Evolutionary conservation across 2,329 filamentous ascomycete species (phyloP), one percentile per base, ranked within the genome.

Genomic region (Aspergillus sp.): DNA sequence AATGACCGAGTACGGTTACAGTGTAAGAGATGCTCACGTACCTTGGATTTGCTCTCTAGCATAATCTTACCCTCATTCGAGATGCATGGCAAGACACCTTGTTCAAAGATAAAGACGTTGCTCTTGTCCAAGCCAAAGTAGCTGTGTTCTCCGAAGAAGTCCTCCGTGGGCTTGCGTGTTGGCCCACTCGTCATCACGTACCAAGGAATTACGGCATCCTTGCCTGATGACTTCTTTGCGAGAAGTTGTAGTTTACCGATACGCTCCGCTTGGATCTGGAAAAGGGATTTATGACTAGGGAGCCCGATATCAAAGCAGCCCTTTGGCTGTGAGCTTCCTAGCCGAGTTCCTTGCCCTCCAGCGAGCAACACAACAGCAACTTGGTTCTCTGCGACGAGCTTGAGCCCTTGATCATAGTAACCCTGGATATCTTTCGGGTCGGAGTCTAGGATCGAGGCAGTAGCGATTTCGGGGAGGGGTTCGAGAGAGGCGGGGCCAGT

Each of bases 111-210:
- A 65, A 89, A 78, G 60, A 99, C 89, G 71, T 99, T 95, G 74
- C 89, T 86, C 77, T 90, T 85, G 65, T 88, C 83, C 59, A 99
- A 79, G 5, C 95, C 95, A 74, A 99, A 99, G 81, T 92, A 98
- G 57, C 85, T 85, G 81, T 98, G 83, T 76, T 96, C 83, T 73
- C 89, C 80, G 76, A 99, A 98, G 81, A 95, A 99, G 61, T 89
- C 82, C 81, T 96, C 90, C n/a, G 95, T 99, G 41, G 93, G 91
- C 60, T 86, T 86, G 65, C 93, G 86, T 7, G 95, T 99, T 45
- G 95, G 95, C 4, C 95, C 95, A 69, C 91, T 96, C 68, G 95
- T 99, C 95, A 99, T 99, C 76, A 99, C 91, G 78, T 99, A 99
- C 95, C 95, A 99, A 12, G 95, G 95, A 42, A 98, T 87, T 32